A percentile compares a stretch with the other conserved stretches of the same genome.
Evolutionary conservation across 2,329 filamentous ascomycete species (phyloP).

Genomic region (Sphaerulina vaccinii): DNA sequence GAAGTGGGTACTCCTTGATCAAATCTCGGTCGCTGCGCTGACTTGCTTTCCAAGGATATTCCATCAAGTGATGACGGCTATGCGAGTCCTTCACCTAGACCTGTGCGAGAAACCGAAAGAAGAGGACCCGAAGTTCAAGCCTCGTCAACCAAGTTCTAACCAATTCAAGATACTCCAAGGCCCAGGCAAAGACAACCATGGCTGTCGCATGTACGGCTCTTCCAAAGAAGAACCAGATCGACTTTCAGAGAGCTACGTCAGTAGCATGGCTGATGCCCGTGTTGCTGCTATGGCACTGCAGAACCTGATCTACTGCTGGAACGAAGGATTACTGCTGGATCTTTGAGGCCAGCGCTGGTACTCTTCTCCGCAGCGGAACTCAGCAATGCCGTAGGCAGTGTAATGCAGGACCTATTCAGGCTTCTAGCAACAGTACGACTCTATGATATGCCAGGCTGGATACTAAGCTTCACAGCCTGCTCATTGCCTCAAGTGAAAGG

Average conservation of each 20-base stretch:
- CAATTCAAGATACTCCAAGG: slow-evolving; percentile 1
- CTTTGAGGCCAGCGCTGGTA: too few species aligned
- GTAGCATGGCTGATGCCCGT: slow-evolving; percentile 3
- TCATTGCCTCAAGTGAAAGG: too few species aligned
- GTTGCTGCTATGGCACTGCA: slow-evolving; percentile 6
- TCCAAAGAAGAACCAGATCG: neutral
- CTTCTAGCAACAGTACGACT: too few species aligned
- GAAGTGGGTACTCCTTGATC: neutral
- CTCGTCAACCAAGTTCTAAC: slow-evolving; percentile 1
- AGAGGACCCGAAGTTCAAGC: slow-evolving; percentile 10
- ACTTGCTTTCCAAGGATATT: neutral
- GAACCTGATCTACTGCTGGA: slow-evolving; percentile 1
- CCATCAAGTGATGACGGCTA: slow-evolving; percentile 6
- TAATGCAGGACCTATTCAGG: too few species aligned
- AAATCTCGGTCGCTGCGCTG: neutral
- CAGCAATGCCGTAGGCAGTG: too few species aligned
- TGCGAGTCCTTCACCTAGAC: slow-evolving; percentile 5
- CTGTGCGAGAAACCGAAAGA: slow-evolving; percentile 4
- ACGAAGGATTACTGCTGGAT: too few species aligned
- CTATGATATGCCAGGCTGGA: too few species aligned
- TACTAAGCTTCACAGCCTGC: too few species aligned
- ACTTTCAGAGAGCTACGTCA: slow-evolving; percentile 1
- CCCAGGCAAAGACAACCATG: neutral
- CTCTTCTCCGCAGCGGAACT: too few species aligned
- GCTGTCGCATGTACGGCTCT: neutral